Percentiles rank a stretch among this genome's conserved stretches.
Evolutionary conservation across 306 rosid genomes (phyloP).

Genomic region (Albizia julibrissin): DNA sequence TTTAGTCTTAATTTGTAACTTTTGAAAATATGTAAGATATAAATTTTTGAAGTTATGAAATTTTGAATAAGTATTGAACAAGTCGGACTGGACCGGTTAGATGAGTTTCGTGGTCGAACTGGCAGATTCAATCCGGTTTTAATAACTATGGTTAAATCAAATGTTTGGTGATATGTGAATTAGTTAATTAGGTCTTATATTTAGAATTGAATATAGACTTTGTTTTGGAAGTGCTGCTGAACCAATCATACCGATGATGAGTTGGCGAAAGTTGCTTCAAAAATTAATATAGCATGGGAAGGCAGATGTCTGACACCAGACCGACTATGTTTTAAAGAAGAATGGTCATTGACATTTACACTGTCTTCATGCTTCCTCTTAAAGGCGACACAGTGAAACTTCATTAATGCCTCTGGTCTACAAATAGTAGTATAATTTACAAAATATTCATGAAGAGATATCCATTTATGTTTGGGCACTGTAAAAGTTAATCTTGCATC

Average conservation of each 20-base stretch:
- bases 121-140: too few relatives aligned
- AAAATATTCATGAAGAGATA: background rate
- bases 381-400: background rate
- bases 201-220: too few relatives aligned
- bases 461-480: background rate
- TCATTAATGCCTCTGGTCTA: background rate
- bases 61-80: too few relatives aligned
- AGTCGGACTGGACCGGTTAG: too few relatives aligned
- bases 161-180: too few relatives aligned
- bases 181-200: background rate
- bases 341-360: background rate
- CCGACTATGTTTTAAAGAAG: background rate
- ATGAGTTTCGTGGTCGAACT: too few relatives aligned
- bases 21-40: too few relatives aligned
- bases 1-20: too few relatives aligned
- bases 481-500: background rate
- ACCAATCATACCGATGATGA: background rate
- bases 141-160: too few relatives aligned
- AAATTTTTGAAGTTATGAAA: too few relatives aligned
- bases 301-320: background rate
- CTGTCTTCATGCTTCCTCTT: background rate
- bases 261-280: background rate
- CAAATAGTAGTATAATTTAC: background rate
- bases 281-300: background rate
- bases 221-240: background rate